Evolutionary conservation across 371 early-diverging fungal genomes (phyloP).

Genomic region (Syncephalastrum contaminatum): DNA sequence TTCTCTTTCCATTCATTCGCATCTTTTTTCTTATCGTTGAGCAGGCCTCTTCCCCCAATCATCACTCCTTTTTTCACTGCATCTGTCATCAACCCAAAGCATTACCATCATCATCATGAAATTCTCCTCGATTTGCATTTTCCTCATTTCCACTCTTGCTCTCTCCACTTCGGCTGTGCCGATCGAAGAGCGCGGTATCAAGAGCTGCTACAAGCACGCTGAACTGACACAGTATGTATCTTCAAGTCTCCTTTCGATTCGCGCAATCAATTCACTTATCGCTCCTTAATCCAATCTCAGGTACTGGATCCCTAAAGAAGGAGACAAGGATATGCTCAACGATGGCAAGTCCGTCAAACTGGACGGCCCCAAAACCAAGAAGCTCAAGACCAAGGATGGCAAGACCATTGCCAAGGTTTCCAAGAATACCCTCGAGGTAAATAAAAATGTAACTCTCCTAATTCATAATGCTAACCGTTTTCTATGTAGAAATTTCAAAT

Average conservation of each 20-base stretch:
- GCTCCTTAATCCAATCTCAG: conserved; percentile 5
- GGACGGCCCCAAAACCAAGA: conserved; percentile 19
- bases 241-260: not conserved
- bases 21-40: too few species aligned
- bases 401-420: conserved; percentile 29
- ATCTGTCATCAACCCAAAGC: too few species aligned
- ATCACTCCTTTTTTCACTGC: too few species aligned
- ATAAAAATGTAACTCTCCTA: not conserved
- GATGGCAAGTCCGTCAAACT: conserved; percentile 19
- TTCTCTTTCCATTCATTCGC: too few species aligned
- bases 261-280: not conserved
- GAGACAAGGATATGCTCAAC: conserved; percentile 26
- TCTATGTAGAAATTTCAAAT: conserved; percentile 28
- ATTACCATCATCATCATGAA: too few species aligned
- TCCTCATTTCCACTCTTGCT: too few species aligned
- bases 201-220: conserved; percentile 16
- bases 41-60: too few species aligned
- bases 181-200: conserved; percentile 8
- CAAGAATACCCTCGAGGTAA: conserved; percentile 20
- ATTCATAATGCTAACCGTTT: not conserved
- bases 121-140: too few species aligned
- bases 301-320: conserved; percentile 37
- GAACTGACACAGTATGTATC: conserved; percentile 9
- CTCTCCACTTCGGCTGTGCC: conserved; percentile 1
- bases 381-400: conserved; percentile 20